Conservation (phyloP, 441 rosid genomes). For the Syzygium malaccense region DNA sequence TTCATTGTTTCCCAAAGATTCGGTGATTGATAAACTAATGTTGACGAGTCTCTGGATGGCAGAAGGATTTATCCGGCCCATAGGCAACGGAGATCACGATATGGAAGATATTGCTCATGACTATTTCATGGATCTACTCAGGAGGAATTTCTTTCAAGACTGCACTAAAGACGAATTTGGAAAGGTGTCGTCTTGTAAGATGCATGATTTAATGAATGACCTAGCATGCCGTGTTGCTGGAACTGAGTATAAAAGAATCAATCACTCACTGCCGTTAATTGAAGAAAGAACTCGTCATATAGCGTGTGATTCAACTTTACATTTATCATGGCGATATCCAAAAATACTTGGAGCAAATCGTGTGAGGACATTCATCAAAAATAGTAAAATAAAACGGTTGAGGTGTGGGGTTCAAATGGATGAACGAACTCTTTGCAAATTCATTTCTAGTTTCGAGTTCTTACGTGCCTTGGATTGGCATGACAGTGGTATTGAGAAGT, state of each 20-base stretch:
- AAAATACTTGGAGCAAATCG: rapidly evolving
- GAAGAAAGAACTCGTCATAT: rapidly evolving
- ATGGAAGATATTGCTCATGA: neutral
- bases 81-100: rapidly evolving
- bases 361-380: neutral
- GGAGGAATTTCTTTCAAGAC: neutral
- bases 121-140: neutral
- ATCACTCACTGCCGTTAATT: rapidly evolving
- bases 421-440: neutral
- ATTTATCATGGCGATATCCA: rapidly evolving
- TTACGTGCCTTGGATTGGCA: neutral
- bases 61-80: neutral
- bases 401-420: rapidly evolving
- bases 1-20: rapidly evolving
- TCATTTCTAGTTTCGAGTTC: neutral
- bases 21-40: neutral
- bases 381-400: rapidly evolving
- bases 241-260: rapidly evolving
- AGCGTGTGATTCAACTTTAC: rapidly evolving
- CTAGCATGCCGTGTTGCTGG: rapidly evolving
- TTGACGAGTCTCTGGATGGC: neutral
- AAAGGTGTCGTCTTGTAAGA: neutral
- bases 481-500: neutral
- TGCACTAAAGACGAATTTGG: neutral
- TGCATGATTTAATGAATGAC: rapidly evolving